These are phyloP conservation scores for Hippophae rhamnoides DNA, from an alignment of 306 rosid species.

Conservation along the genomic window DNA sequence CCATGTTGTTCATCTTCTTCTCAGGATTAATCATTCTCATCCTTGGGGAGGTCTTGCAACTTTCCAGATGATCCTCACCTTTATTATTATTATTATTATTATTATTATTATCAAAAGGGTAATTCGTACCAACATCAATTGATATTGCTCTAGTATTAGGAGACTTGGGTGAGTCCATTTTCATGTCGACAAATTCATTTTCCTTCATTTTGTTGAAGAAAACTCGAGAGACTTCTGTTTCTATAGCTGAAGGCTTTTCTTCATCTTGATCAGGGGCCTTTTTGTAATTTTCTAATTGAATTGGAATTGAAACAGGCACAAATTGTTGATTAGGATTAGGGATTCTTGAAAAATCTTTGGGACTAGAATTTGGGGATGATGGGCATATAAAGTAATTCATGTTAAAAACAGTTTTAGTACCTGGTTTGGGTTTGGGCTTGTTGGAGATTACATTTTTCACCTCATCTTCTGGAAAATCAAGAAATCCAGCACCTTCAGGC, in stretches of 20 bases:
- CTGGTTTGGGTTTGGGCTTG: slow-evolving; percentile 17
- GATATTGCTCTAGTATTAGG: slow-evolving; percentile 24
- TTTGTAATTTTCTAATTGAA: slow-evolving; percentile 2
- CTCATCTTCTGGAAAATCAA: slow-evolving; percentile 43
- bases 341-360: slow-evolving; percentile 20
- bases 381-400: slow-evolving; percentile 47
- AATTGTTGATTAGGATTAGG: slow-evolving; percentile 5
- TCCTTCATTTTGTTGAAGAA: slow-evolving; percentile 53
- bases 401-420: slow-evolving; percentile 28
- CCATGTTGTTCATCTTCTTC: slow-evolving; percentile 8
- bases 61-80: slow-evolving; percentile 32
- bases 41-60: slow-evolving; percentile 38
- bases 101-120: slow-evolving; percentile 1
- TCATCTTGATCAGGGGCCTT: neutral
- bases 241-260: slow-evolving; percentile 22
- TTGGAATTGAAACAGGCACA: slow-evolving; percentile 14
- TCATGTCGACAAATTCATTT: slow-evolving; percentile 73
- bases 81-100: slow-evolving; percentile 28
- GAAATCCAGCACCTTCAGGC: slow-evolving; percentile 38
- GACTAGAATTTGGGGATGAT: slow-evolving; percentile 26
- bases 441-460: slow-evolving; percentile 24
- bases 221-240: slow-evolving; percentile 38
- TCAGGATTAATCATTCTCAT: slow-evolving; percentile 14
- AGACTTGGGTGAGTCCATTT: slow-evolving; percentile 61
- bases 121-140: slow-evolving; percentile 23